Conservation (phyloP, 768 basidiomycete genomes). For the Pleurotus djamor region DNA sequence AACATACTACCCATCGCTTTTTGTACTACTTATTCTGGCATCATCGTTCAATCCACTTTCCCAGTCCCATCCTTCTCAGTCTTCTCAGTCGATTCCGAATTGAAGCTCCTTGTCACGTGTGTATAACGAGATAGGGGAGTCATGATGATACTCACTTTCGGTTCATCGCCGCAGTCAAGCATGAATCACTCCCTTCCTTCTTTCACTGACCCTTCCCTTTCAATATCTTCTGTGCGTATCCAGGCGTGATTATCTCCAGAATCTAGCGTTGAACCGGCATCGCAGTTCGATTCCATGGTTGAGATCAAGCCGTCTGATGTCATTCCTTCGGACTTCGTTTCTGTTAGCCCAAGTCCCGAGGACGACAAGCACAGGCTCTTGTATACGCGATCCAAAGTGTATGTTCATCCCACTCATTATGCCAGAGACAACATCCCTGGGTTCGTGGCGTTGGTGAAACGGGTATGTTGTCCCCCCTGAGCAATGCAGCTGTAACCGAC, state of each 20-base stretch:
- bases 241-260: too few species aligned
- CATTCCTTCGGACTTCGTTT: constrained; percentile 15
- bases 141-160: constrained; percentile 13
- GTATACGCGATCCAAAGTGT: constrained; percentile 93
- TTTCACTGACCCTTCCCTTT: constrained; percentile 43
- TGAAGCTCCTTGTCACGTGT: background rate
- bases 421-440: constrained; percentile 92
- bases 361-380: constrained; percentile 74
- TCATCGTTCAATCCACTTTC: background rate
- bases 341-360: constrained; percentile 21
- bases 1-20: constrained; percentile 23
- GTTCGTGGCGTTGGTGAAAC: constrained; percentile 89
- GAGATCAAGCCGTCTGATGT: constrained; percentile 57
- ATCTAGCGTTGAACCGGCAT: constrained; percentile 15
- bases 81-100: too few species aligned
- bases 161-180: constrained; percentile 8
- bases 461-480: constrained; percentile 50
- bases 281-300: constrained; percentile 66
- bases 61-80: background rate
- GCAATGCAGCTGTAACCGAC: background rate
- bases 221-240: constrained; percentile 38
- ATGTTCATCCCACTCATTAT: constrained; percentile 92
- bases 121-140: background rate
- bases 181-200: constrained; percentile 21
- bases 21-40: background rate